phyloP scores from a whole-genome alignment of 371 early-diverging fungal genomes.

The Quaeritorhiza haematococci region DNA sequence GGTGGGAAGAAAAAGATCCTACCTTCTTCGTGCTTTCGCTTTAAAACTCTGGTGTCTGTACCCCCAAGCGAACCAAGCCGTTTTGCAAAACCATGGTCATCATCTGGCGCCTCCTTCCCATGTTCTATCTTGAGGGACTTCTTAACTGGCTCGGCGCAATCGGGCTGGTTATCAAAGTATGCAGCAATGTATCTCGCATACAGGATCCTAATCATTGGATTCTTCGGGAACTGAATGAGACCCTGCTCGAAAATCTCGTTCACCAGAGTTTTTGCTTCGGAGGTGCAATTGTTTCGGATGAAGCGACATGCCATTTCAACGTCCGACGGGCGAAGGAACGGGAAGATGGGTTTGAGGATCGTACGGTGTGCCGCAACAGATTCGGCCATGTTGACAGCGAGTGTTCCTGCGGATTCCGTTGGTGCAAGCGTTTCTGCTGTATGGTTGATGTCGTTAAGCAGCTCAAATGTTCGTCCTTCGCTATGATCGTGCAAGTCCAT shows the following conservation, averaged over 20 bases:
- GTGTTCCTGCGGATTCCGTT: no score
- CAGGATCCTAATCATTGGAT: slow-evolving; percentile 10
- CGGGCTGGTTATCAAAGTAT: slow-evolving; percentile 3
- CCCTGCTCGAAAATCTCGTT: slow-evolving; percentile 19
- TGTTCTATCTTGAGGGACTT: not conserved
- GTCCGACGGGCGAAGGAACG: slow-evolving; percentile 6
- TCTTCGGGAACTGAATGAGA: slow-evolving; percentile 13
- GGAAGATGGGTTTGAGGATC: no score
- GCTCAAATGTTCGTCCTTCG: no score
- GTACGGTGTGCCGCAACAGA: no score
- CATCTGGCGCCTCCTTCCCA: slow-evolving; percentile 7
- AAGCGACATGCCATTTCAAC: slow-evolving; percentile 17
- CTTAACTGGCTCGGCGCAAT: slow-evolving; percentile 5
- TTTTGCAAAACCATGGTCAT: slow-evolving; percentile 17
- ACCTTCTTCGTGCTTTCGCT: not conserved
- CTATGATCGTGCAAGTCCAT: no score
- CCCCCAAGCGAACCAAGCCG: slow-evolving; percentile 16
- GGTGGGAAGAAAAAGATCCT: no score
- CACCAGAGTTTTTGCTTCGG: slow-evolving; percentile 10
- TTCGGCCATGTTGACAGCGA: no score
- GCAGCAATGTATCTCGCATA: not conserved
- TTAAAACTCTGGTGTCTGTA: not conserved
- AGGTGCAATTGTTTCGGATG: slow-evolving; percentile 11
- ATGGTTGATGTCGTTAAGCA: no score
- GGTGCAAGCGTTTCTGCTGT: no score